Base-by-base conservation (phyloP, 1,139 yeast species). In the Suhomyces maxii region DNA sequence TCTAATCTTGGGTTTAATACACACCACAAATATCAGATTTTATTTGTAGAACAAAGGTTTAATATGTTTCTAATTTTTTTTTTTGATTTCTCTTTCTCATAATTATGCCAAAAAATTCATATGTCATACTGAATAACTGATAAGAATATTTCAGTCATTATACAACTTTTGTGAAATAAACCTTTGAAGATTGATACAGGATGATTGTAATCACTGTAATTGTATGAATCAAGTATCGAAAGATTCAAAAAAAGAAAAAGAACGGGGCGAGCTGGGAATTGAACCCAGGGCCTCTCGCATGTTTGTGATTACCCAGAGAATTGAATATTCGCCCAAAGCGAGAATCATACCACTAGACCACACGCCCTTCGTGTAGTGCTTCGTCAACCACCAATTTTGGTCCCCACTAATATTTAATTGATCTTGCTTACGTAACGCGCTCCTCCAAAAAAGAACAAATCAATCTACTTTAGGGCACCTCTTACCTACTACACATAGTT, bases 211-310 rank as follows among this genome's bases (percentile, higher is more conserved):
- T 18, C 23, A 6, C 6, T 18, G 3, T 2, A 18, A 18, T 2
- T 18, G 23, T 18, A 18, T 18, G 23, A 18, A 18, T 18, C 6
- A 18, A 18, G 23, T 18, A 18, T 18, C 4, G 18, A 6, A 18
- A 4, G 23, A 18, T 18, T 18, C 4, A 18, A 37, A 32, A 38
- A 38, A 23, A 33, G 45, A 47, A 51, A 58, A 58, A 51, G 51
- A 48, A 46, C 13, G 67, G 67, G 67, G 67, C 65, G 60, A 56
- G 57, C 67, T 61, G 66, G 66, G 67, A 62, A 61, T 62, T 62
- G 67, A 62, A 62, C 67, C 67, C 66, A 60, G 67, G 67, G 65
- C 67, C 67, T 61, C 67, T 62, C 67, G 64, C 65, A 62, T 58
- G 53, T 47, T 59, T 59, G 60, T 42, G 45, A 48, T 42, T 13